Base-by-base conservation (phyloP, 345 rosid species). In the Linum lewisii region DNA sequence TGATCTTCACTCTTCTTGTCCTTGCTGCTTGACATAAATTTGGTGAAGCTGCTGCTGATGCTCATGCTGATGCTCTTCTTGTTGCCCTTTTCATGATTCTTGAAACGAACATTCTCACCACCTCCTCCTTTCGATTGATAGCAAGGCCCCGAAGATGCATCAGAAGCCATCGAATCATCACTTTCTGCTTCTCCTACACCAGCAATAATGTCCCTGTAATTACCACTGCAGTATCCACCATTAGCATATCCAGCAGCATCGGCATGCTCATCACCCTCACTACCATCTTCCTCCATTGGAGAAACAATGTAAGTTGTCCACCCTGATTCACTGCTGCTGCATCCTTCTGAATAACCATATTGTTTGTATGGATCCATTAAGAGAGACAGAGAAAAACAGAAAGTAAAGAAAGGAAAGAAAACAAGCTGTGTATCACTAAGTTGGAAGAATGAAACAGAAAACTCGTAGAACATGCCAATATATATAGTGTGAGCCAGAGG, bases 271-370 rank as follows among this genome's bases (percentile, higher is more conserved):
- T 59, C 53, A 63, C 64, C 66, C 9, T 75, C 74, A 0, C 60
- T 66, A 1, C 64, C 81, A 29, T 86, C 87, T 69, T 74, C 82
- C 67, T 78, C 51, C 63, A 68, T 73, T 11, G 93, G 84, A 3
- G 89, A 81, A 16, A 65, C 80, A 21, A 83, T 68, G 73, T 86
- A 86, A 37, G 62, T 78, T 23, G 94, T 86, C 94, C 89, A 86
- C n/a, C 94, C 94, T 0, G 94, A 86, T 77, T 86, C 94, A 69
- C 78, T 86, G 79, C 89, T 86, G 75, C 89, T 83, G 36, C 89
- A 83, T 59, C 73, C 93, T 81, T 86, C 93, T 9, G 65, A 54
- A 26, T 77, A 59, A 60, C 66, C 59, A 61, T 53, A 68, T 57
- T 66, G 36, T 49, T 75, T 80, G 66, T 38, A 65, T 21, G 77